phyloP scores from a whole-genome alignment of 495 filamentous ascomycete genomes.

The Trichoderma orchidacearum region DNA sequence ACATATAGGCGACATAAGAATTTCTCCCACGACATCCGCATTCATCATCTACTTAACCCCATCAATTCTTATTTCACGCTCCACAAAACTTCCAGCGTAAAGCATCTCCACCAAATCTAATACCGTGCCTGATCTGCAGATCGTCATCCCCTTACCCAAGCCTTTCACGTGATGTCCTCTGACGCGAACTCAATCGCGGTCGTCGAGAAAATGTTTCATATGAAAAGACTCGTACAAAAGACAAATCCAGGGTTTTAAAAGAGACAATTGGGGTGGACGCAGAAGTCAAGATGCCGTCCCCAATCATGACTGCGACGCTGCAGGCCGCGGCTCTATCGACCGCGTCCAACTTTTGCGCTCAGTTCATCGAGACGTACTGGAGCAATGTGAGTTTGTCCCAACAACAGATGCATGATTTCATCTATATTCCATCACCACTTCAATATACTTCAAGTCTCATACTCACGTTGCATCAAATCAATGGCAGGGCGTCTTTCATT shows the following conservation, averaged over 20 bases:
- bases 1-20: too few species aligned
- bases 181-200: background rate
- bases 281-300: slow-evolving; percentile 8
- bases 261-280: background rate
- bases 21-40: too few species aligned
- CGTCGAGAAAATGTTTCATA: too few species aligned
- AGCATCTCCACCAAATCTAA: background rate
- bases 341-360: slow-evolving; percentile 72
- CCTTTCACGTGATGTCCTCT: background rate
- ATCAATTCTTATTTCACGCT: too few species aligned
- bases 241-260: background rate
- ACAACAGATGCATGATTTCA: background rate
- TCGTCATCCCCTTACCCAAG: background rate
- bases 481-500: slow-evolving; percentile 29
- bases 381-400: slow-evolving; percentile 33
- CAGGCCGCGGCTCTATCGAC: slow-evolving; percentile 59
- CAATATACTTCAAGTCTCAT: background rate
- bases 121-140: background rate
- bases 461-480: background rate
- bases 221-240: too few species aligned
- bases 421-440: background rate
- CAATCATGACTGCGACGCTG: slow-evolving; percentile 51
- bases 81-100: background rate
- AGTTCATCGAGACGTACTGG: slow-evolving; percentile 58
- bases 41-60: too few species aligned